A percentile compares a stretch with the other conserved stretches of the same genome.
Evolutionary conservation across 2,329 filamentous ascomycete genomes (phyloP).

Genomic region (Beauveria pseudobassiana): DNA sequence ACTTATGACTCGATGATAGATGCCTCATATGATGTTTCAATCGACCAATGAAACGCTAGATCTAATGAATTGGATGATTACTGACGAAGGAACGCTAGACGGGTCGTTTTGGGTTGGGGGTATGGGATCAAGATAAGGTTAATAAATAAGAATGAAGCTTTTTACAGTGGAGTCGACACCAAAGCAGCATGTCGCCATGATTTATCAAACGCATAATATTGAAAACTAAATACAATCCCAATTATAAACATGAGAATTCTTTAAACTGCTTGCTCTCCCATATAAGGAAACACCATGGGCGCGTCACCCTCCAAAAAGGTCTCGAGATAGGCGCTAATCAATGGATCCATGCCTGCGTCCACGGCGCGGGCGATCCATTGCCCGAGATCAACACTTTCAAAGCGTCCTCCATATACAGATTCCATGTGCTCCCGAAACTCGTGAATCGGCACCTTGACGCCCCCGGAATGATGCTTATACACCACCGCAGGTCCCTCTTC

Average conservation of each 20-base stretch:
- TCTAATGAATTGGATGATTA: slow-evolving; percentile 1
- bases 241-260: background rate
- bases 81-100: background rate
- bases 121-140: background rate
- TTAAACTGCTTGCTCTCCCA: slow-evolving; percentile 8
- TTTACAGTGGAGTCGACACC: background rate
- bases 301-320: slow-evolving; percentile 12
- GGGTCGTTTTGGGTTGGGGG: background rate
- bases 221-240: background rate
- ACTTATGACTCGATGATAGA: background rate
- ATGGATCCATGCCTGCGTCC: slow-evolving; percentile 13
- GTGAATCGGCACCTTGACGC: slow-evolving; percentile 11
- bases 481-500: background rate
- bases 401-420: slow-evolving; percentile 8
- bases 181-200: too few relatives aligned
- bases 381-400: slow-evolving; percentile 10
- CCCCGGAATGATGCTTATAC: slow-evolving; percentile 13
- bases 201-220: background rate
- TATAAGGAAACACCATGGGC: slow-evolving; percentile 13
- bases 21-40: background rate
- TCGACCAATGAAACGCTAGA: background rate
- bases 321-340: slow-evolving; percentile 15
- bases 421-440: slow-evolving; percentile 14
- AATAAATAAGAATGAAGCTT: background rate
- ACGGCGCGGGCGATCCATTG: slow-evolving; percentile 11